Percentiles rank a stretch among this genome's conserved stretches.
phyloP scores from a whole-genome alignment of 164 flowering plant genomes.

The Stephania yunnanensis region DNA sequence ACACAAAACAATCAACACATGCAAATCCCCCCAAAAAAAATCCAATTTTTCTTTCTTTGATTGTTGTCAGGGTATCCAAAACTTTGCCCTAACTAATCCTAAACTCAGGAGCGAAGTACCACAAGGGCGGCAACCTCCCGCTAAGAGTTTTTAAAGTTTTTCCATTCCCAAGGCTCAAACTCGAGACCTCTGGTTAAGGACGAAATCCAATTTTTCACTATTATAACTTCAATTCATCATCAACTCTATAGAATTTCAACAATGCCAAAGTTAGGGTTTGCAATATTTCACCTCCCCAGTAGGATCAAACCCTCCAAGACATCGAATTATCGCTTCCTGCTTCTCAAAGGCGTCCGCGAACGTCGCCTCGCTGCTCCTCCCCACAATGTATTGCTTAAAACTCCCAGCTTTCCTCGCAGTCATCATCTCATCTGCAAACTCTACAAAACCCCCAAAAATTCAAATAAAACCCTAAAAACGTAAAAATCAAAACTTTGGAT shows the following conservation, averaged over 20 bases:
- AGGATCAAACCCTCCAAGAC: conserved; percentile 66
- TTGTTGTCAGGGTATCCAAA: too few relatives aligned
- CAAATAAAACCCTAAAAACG: not conserved
- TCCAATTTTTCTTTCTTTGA: not conserved
- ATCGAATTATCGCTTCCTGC: conserved; percentile 75
- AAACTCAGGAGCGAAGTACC: too few relatives aligned
- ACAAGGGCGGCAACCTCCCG: too few relatives aligned
- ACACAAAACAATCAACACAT: conserved; percentile 15
- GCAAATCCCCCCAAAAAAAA: too few relatives aligned
- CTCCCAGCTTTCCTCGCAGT: conserved; percentile 59
- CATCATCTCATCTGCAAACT: conserved; percentile 69
- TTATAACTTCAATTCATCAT: not conserved
- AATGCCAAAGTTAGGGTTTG: not conserved
- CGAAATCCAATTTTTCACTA: not conserved
- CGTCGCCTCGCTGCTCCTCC: conserved; percentile 81
- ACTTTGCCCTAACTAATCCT: too few relatives aligned
- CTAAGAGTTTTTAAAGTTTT: too few relatives aligned
- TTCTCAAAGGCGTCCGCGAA: conserved; percentile 81
- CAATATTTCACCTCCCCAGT: conserved; percentile 61
- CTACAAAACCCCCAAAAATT: conserved; percentile 23
- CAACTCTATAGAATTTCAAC: not conserved
- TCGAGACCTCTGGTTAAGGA: too few relatives aligned
- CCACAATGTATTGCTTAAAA: conserved; percentile 67
- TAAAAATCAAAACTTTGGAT: not conserved
- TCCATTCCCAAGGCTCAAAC: too few relatives aligned